A percentile compares a stretch with the other conserved stretches of the same genome.
phyloP scores from a whole-genome alignment of 2,329 filamentous ascomycete species.

The Phialophora expanda region DNA sequence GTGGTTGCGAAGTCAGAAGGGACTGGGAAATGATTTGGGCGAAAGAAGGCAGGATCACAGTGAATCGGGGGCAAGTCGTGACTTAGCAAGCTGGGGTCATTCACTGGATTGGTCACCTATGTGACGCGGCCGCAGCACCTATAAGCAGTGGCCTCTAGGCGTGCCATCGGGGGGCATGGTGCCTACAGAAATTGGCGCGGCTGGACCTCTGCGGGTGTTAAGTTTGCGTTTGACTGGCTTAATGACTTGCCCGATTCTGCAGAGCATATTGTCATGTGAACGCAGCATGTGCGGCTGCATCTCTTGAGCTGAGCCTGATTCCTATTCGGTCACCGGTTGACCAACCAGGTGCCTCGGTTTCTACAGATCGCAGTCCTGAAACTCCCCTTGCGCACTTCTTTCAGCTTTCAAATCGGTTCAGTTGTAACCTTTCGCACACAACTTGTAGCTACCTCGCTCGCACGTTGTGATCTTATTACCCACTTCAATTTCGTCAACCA shows the following conservation, averaged over 20 bases:
- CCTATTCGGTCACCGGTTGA: conserved; percentile 10
- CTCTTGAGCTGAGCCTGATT: neutral
- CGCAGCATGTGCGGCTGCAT: neutral
- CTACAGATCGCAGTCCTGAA: conserved; percentile 10
- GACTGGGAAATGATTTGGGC: neutral
- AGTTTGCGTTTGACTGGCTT: neutral
- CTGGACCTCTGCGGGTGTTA: neutral
- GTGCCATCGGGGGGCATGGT: neutral
- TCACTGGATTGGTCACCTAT: conserved; percentile 1
- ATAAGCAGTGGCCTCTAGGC: neutral
- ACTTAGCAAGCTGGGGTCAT: conserved; percentile 3
- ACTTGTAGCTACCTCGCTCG: neutral
- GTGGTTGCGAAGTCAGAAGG: conserved; percentile 1
- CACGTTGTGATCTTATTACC: neutral
- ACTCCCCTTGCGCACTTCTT: conserved; percentile 10
- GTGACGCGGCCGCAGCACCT: neutral
- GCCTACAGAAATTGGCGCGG: neutral
- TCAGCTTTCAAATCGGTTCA: conserved; percentile 9
- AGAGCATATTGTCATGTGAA: neutral
- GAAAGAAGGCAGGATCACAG: neutral
- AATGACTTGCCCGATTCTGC: neutral
- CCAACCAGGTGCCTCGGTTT: conserved; percentile 6
- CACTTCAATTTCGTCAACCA: neutral
- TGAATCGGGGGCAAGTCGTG: neutral
- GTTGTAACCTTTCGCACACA: neutral